Evolutionary conservation across 257 asterid species (phyloP), one percentile per base, ranked within the genome.

Genomic region (Solanum stenotomum): DNA sequence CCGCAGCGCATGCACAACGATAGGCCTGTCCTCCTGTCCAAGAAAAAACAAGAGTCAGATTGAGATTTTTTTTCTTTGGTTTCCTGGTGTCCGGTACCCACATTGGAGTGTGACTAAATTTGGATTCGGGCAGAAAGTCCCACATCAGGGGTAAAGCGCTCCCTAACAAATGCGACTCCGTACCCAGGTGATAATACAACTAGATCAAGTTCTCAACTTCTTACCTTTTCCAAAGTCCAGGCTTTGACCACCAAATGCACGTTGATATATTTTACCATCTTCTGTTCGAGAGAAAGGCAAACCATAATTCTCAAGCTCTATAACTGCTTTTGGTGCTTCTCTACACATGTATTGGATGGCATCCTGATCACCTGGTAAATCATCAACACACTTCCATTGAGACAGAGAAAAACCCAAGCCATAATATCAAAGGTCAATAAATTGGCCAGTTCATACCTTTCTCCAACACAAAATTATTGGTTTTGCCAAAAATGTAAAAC

Each of bases 211-310:
- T 35, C 37, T 70, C 68, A 44, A 71, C 82, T 14, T 85, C 67
- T 74, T 88, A 93, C 99, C 99, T 92, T 97, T 97, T 89, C 99
- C 99, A 87, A 95, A 97, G 90, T 97, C 87, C 82, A 96, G 92
- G 91, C 98, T 96, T 93, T 97, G 98, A 85, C 99, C 98, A 91
- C 99, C 99, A 93, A 97, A 97, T 83, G 99, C 99, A 78, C 99
- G 98, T 74, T 97, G 99, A 90, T 97, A 97, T 87, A 97, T 97
- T 90, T 92, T 97, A 27, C 99, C 99, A 79, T 97, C 98, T 90
- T 97, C 99, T 40, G 99, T 97, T 87, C 98, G 92, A 82, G 99
- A 97, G 92, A 97, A 97, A 87, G 99, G 99, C 84, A 96, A 91
- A 85, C 99, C 98, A 85, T 94, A 96, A 89, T 96, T 94, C 91